phyloP scores from a whole-genome alignment of 805 yeast genomes.

The Barnettozyma vustinii region DNA sequence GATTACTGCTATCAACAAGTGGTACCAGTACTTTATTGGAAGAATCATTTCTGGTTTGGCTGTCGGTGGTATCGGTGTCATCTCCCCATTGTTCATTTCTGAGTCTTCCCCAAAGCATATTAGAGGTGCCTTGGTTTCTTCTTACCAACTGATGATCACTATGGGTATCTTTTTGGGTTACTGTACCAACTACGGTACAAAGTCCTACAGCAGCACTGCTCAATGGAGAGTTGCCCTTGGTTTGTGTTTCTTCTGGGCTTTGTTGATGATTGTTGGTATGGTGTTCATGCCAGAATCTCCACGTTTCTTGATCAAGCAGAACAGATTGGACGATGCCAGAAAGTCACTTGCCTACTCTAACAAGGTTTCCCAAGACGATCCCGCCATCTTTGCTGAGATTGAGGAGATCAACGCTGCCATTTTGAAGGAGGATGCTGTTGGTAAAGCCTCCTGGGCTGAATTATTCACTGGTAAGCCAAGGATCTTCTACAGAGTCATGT shows the following conservation, averaged over 20 bases:
- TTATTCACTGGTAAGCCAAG: constrained; percentile 63
- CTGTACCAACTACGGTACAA: constrained; percentile 68
- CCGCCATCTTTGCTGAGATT: constrained; percentile 51
- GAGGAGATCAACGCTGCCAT: constrained; percentile 55
- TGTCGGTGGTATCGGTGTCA: constrained; percentile 73
- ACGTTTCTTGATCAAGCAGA: constrained; percentile 53
- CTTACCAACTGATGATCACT: constrained; percentile 66
- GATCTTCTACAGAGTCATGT: constrained; percentile 38
- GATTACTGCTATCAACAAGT: constrained; percentile 45
- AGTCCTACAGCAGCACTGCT: constrained; percentile 52
- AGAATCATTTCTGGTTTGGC: constrained; percentile 68
- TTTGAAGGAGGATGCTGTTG: constrained; percentile 55
- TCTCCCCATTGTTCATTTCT: constrained; percentile 68
- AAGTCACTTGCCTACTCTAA: constrained; percentile 53
- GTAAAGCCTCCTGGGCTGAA: constrained; percentile 62
- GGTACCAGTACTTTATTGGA: constrained; percentile 72
- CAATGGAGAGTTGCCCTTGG: constrained; percentile 77
- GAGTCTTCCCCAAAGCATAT: constrained; percentile 66
- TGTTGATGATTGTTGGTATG: constrained; percentile 32
- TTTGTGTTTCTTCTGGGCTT: constrained; percentile 43
- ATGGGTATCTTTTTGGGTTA: constrained; percentile 72
- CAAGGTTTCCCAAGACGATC: constrained; percentile 48
- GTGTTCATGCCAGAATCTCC: constrained; percentile 69
- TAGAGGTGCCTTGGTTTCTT: constrained; percentile 67
- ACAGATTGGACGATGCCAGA: constrained; percentile 57